A percentile compares a stretch with the other conserved stretches of the same genome.
Evolutionary conservation across 2,329 filamentous ascomycete genomes (phyloP).

Genomic region (Chaetothyriales sp.): DNA sequence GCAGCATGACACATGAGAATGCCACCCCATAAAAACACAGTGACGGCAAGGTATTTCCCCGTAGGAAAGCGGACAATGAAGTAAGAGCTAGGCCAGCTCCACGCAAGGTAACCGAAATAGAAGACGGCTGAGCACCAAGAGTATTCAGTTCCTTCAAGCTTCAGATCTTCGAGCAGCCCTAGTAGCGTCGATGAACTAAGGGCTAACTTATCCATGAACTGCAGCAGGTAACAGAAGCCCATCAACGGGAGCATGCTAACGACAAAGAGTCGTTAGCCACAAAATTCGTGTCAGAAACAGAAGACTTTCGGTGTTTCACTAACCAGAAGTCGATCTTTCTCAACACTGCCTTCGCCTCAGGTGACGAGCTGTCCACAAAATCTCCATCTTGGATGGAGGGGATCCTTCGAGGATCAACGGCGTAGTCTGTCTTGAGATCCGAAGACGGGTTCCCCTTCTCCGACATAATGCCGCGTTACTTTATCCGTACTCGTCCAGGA

Average conservation of each 20-base stretch:
- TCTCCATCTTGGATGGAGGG: neutral
- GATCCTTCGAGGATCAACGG: neutral
- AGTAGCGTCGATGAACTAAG: conserved; percentile 22
- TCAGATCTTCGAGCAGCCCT: conserved; percentile 18
- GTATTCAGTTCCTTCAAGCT: conserved; percentile 20
- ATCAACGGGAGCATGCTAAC: conserved; percentile 20
- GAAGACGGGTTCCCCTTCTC: neutral
- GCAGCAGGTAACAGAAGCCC: conserved; percentile 21
- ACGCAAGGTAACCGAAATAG: conserved; percentile 22
- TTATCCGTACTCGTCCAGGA: too few species aligned
- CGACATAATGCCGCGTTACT: neutral
- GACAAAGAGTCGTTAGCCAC: neutral
- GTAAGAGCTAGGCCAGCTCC: conserved; percentile 20
- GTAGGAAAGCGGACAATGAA: conserved; percentile 19
- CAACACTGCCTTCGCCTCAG: neutral
- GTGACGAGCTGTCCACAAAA: neutral
- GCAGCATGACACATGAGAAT: conserved; percentile 24
- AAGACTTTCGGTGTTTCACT: neutral
- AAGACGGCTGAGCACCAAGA: conserved; percentile 22
- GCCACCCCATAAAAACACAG: conserved; percentile 23
- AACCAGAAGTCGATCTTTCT: conserved; percentile 6
- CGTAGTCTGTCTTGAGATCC: too few species aligned
- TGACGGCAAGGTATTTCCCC: conserved; percentile 19
- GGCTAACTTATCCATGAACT: conserved; percentile 23
- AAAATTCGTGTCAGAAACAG: neutral